Evolutionary conservation across 108 stramenopile species (phyloP).

Genomic region (Pseudonitzschia multiseries): DNA sequence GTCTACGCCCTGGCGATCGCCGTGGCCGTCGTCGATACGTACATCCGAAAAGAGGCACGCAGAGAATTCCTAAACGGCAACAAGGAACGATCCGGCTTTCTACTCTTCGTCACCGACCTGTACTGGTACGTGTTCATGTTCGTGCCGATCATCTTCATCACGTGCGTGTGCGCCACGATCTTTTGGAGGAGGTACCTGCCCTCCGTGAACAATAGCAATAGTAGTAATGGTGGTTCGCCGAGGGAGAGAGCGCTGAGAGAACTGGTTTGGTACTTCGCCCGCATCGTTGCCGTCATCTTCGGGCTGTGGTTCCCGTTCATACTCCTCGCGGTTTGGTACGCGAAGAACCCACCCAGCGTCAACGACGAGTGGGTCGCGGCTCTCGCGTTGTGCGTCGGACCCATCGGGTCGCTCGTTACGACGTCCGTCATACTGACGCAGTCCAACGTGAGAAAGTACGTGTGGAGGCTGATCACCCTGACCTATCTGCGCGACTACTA

Average conservation of each 20-base stretch:
- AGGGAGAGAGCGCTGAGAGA: not conserved
- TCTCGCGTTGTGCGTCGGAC: too few species aligned
- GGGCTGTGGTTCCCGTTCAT: not conserved
- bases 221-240: too few species aligned
- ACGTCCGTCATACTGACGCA: not conserved
- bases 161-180: not conserved
- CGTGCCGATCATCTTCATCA: not conserved
- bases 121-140: too few species aligned
- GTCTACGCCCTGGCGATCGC: not conserved
- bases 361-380: too few species aligned
- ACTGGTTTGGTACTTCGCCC: not conserved
- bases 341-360: too few species aligned
- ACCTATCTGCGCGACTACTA: not conserved
- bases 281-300: conserved; percentile 2
- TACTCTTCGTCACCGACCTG: not conserved
- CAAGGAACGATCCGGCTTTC: not conserved
- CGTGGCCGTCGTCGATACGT: not conserved
- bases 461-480: not conserved
- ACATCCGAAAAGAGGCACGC: not conserved
- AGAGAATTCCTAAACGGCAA: too few species aligned
- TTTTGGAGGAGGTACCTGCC: not conserved
- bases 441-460: not conserved
- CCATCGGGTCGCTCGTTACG: not conserved
- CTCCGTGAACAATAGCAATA: not conserved
- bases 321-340: too few species aligned